These are phyloP conservation scores for Aspergillus melleus DNA, from an alignment of 2,329 filamentous ascomycete genomes.

Conservation along the genomic window DNA sequence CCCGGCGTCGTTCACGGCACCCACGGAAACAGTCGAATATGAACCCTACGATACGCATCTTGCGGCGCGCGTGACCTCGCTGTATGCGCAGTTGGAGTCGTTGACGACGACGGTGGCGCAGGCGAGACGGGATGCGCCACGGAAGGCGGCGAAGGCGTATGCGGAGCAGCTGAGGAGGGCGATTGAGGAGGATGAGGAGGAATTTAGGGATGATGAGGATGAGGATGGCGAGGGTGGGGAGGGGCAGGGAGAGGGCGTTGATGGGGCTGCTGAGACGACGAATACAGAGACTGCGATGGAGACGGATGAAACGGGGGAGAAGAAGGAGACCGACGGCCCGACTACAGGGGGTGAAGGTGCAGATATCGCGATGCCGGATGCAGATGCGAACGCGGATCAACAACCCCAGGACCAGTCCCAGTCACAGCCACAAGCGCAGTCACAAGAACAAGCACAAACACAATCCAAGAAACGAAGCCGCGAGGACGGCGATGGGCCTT, in stretches of 20 bases:
- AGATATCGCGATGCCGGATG: conserved; percentile 22
- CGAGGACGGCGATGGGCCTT: background rate
- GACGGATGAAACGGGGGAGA: conserved; percentile 9
- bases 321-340: background rate
- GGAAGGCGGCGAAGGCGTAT: conserved; percentile 41
- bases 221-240: conserved; percentile 31
- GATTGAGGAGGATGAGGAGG: conserved; percentile 42
- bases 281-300: background rate
- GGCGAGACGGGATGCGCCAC: conserved; percentile 46
- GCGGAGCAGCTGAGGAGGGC: conserved; percentile 34
- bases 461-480: background rate
- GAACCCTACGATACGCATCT: conserved; percentile 47
- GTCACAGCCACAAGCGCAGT: background rate
- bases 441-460: background rate
- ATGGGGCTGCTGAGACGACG: background rate
- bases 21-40: conserved; percentile 47
- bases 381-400: background rate
- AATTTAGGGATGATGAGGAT: conserved; percentile 63
- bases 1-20: conserved; percentile 34
- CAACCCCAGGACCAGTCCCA: background rate
- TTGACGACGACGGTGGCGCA: conserved; percentile 49
- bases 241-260: no score
- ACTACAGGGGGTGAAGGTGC: background rate
- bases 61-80: conserved; percentile 42
- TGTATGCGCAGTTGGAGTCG: conserved; percentile 50